Percentiles rank a stretch among this genome's conserved stretches.
phyloP scores from a whole-genome alignment of 1,284 basidiomycete species.

The Austroboletus novae-zelandiae region DNA sequence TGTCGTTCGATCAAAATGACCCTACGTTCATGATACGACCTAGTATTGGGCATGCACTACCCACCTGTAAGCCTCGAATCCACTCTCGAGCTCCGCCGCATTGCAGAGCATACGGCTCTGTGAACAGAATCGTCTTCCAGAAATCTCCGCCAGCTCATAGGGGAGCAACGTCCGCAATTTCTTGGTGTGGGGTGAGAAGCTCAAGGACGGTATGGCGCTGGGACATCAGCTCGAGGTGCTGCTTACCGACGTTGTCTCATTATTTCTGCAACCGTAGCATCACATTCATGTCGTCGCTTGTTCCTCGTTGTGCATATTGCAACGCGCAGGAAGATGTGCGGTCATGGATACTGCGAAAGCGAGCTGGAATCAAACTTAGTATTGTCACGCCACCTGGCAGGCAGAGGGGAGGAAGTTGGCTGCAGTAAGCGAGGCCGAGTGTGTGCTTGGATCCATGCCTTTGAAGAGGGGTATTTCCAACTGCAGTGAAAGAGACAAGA shows the following conservation, averaged over 20 bases:
- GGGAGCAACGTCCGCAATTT: constrained; percentile 24
- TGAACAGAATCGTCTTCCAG: constrained; percentile 13
- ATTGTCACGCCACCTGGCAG: constrained; percentile 30
- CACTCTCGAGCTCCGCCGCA: constrained; percentile 14
- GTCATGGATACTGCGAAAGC: constrained; percentile 25
- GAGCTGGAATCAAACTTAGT: constrained; percentile 23
- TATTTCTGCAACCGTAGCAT: constrained; percentile 28
- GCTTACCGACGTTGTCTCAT: constrained; percentile 26
- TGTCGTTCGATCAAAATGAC: constrained; percentile 21
- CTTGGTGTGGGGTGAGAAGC: constrained; percentile 22
- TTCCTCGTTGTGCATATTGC: constrained; percentile 20
- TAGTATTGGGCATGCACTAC: constrained; percentile 25
- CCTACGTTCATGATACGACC: constrained; percentile 12
- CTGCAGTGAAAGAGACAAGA: constrained; percentile 7
- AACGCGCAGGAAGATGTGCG: constrained; percentile 26
- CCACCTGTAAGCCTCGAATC: constrained; percentile 27
- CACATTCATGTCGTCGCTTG: constrained; percentile 33
- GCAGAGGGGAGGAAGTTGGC: constrained; percentile 26
- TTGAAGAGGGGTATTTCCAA: constrained; percentile 18
- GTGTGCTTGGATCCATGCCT: constrained; percentile 22
- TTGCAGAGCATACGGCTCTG: constrained; percentile 23
- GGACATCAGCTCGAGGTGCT: constrained; percentile 16
- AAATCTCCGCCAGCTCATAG: constrained; percentile 32
- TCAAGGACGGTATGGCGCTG: constrained; percentile 9
- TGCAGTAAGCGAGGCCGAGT: constrained; percentile 32